Evolutionary conservation across 176 grass and related monocot genomes (phyloP).

Genomic region (Zoysia pacifica): DNA sequence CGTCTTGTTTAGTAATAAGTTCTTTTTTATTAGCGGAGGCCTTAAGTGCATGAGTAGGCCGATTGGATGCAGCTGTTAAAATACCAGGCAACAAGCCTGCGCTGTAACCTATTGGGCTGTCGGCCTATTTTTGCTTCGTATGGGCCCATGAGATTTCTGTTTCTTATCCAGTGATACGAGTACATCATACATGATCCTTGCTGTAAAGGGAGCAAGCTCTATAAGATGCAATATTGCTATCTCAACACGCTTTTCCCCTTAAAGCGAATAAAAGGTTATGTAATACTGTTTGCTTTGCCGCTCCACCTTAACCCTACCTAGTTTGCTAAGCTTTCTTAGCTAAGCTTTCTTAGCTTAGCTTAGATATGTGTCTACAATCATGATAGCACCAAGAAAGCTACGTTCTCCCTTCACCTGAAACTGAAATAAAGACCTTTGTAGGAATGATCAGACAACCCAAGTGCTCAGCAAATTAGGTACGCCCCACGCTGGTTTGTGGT

Average conservation of each 20-base stretch:
- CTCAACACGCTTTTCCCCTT: neutral
- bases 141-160: neutral
- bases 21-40: neutral
- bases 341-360: neutral
- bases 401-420: neutral
- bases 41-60: neutral
- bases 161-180: neutral
- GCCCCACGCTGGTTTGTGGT: conserved; percentile 4
- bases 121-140: neutral
- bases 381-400: conserved; percentile 20
- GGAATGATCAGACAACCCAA: neutral
- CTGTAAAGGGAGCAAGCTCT: neutral
- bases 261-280: neutral
- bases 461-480: neutral
- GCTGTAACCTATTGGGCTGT: neutral
- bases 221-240: conserved; percentile 31
- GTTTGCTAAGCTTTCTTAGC: neutral
- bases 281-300: neutral
- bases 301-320: neutral
- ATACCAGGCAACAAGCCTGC: no score
- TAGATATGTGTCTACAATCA: neutral
- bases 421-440: neutral
- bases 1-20: neutral
- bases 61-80: neutral
- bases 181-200: neutral